Evolutionary conservation across 2,329 filamentous ascomycete species (phyloP).

Genomic region (Aureobasidium musti): DNA sequence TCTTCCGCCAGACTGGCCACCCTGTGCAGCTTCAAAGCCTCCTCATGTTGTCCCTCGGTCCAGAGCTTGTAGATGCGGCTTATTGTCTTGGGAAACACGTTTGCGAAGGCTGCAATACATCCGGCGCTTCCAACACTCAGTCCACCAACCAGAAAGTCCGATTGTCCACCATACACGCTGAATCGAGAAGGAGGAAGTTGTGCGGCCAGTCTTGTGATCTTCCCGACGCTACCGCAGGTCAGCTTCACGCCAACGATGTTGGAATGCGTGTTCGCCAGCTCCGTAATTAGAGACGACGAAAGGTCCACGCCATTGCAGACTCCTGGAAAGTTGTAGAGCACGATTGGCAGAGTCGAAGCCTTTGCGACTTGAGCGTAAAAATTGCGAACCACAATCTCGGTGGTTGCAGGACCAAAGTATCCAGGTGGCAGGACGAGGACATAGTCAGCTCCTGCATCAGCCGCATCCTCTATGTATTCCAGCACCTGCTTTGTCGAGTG

Average conservation of each 20-base stretch:
- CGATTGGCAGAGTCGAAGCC: constrained; percentile 61
- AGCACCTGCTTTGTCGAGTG: constrained; percentile 49
- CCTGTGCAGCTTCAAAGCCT: constrained; percentile 63
- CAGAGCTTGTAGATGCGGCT: constrained; percentile 64
- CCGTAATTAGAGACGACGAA: constrained; percentile 62
- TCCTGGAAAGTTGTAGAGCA: constrained; percentile 72
- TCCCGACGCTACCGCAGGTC: constrained; percentile 64
- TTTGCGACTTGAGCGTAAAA: constrained; percentile 57
- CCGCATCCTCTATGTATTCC: constrained; percentile 48
- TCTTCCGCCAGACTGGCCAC: constrained; percentile 65
- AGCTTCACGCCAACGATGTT: constrained; percentile 67
- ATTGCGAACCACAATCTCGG: constrained; percentile 44
- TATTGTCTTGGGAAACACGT: constrained; percentile 59
- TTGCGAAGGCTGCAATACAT: constrained; percentile 56
- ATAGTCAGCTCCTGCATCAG: constrained; percentile 47
- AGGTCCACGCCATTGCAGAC: constrained; percentile 69
- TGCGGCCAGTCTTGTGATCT: constrained; percentile 59
- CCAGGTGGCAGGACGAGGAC: constrained; percentile 49
- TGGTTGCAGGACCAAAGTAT: constrained; percentile 51
- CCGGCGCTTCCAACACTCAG: constrained; percentile 52
- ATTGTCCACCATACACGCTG: constrained; percentile 66
- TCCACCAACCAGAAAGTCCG: constrained; percentile 62
- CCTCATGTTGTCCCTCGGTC: constrained; percentile 56
- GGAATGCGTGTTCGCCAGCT: constrained; percentile 51
- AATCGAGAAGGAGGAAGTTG: constrained; percentile 59